Evolutionary conservation across 2,329 filamentous ascomycete genomes (phyloP), one percentile per base, ranked within the genome.

Genomic region (Aspergillus felis): DNA sequence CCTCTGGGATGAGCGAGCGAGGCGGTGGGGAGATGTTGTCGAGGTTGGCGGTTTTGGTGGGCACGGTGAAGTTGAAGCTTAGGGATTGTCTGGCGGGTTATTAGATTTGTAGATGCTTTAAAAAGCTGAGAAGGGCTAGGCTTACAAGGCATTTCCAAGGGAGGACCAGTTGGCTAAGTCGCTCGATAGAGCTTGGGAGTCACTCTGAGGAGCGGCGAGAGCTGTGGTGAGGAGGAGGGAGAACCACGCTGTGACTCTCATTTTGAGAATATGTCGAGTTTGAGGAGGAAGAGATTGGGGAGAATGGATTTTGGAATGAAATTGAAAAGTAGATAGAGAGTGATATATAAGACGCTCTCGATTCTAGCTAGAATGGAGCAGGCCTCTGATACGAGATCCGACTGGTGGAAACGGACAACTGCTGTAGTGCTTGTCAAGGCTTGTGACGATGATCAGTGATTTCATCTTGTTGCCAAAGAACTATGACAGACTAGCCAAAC

Each of bases 11-110:
- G 42, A 74, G 61, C 0, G 67, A 63, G 28, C 60, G 60, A 0
- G 72, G 71, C 0, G 72, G 70, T 9, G 69, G 64, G 5, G 68
- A 66, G 50, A 72, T 66, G 57, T 70, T 71, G 53, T 55, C 66
- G n/a, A 72, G 64, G 57, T 71, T 70, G 32, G 62, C 65, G 27
- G 68, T 66, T 53, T 63, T 56, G 41, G 62, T 65, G 32, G 61
- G 61, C 8, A 61, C 41, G 0, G 57, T 27, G 32, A 58, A 20
- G 17, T 53, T 44, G n/a, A 46, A 24, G 42, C 52, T 60, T 49
- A 63, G 38, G 14, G 65, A 54, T 28, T 59, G 47, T 28, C 63
- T 65, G 35, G 1, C 20, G 20, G 17, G 3, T 24, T 32, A 24
- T 62, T 32, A 63, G 54, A 51, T 38, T 22, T 17, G n/a, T 56